phyloP scores from a whole-genome alignment of 1,284 basidiomycete species.

The Trichosporon inkin region DNA sequence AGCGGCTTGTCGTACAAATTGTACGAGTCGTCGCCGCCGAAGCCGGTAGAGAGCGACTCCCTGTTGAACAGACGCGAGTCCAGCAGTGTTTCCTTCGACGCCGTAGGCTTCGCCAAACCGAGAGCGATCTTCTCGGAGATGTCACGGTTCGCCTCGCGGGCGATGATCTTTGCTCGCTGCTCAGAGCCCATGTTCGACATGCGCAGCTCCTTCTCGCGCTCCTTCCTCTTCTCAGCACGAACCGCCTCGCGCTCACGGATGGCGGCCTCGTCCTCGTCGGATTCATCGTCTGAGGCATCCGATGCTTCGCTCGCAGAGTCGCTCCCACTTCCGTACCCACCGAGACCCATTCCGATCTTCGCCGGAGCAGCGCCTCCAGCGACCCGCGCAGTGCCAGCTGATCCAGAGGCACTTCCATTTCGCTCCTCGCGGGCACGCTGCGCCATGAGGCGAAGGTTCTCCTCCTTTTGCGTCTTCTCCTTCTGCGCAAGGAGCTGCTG shows the following conservation, averaged over 20 bases:
- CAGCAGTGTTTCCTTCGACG: slow-evolving; percentile 92
- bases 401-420: slow-evolving; percentile 55
- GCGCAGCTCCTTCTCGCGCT: slow-evolving; percentile 93
- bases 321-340: slow-evolving; percentile 67
- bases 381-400: slow-evolving; percentile 44
- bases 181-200: slow-evolving; percentile 99
- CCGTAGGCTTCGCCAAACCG: slow-evolving; percentile 91
- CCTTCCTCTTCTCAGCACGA: slow-evolving; percentile 82
- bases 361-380: slow-evolving; percentile 11
- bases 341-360: slow-evolving; percentile 61
- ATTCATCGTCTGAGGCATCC: slow-evolving; percentile 5
- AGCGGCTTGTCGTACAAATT: slow-evolving; percentile 91
- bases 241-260: slow-evolving; percentile 82
- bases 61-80: slow-evolving; percentile 97
- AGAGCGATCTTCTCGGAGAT: slow-evolving; percentile 99
- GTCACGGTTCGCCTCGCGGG: slow-evolving; percentile 90
- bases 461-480: slow-evolving; percentile 95
- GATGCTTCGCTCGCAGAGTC: slow-evolving; percentile 9
- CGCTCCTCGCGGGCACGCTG: slow-evolving; percentile 94
- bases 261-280: slow-evolving; percentile 71
- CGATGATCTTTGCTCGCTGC: slow-evolving; percentile 89
- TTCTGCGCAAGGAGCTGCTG: slow-evolving; percentile 97
- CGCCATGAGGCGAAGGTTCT: slow-evolving; percentile 86
- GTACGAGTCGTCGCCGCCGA: slow-evolving; percentile 90
- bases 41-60: slow-evolving; percentile 72